Evolutionary conservation across 768 basidiomycete species (phyloP).

Genomic region (Boletus reticulatus): DNA sequence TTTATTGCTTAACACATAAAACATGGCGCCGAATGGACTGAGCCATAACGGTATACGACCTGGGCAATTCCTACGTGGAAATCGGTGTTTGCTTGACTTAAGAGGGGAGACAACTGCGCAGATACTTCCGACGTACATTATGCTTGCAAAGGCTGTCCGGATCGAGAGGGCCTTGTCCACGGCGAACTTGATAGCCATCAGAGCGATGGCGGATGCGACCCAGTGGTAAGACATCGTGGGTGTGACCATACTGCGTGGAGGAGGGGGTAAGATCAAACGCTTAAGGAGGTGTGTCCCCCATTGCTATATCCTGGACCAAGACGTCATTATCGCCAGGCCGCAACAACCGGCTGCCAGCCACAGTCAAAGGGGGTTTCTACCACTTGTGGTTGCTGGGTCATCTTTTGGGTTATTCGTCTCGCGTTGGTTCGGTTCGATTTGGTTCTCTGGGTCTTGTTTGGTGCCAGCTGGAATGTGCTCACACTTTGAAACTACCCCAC

Average conservation of each 20-base stretch:
- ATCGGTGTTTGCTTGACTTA: not conserved
- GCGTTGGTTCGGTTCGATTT: too few relatives aligned
- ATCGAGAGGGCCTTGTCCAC: constrained; percentile 6
- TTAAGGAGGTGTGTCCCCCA: constrained; percentile 6
- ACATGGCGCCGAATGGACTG: constrained; percentile 30
- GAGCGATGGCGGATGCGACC: not conserved
- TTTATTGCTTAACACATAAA: constrained; percentile 25
- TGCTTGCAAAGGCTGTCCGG: constrained; percentile 13
- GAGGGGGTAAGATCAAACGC: too few relatives aligned
- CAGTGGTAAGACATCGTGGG: constrained; percentile 3
- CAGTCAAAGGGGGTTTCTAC: too few relatives aligned
- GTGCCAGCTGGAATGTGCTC: too few relatives aligned
- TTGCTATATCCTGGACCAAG: too few relatives aligned
- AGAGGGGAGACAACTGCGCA: too few relatives aligned
- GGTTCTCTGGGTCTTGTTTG: too few relatives aligned
- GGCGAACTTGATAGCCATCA: constrained; percentile 7
- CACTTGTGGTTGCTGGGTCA: too few relatives aligned
- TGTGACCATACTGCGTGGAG: constrained; percentile 5
- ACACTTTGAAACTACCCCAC: too few relatives aligned
- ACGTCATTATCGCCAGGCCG: too few relatives aligned
- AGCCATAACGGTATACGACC: constrained; percentile 27
- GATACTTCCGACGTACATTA: constrained; percentile 8
- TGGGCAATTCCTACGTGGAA: constrained; percentile 15
- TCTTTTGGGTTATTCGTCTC: too few relatives aligned
- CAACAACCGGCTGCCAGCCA: too few relatives aligned